Percentiles rank a stretch among this genome's conserved stretches.
Conservation (phyloP, 805 yeast genomes). For the Candida wancherniae region DNA sequence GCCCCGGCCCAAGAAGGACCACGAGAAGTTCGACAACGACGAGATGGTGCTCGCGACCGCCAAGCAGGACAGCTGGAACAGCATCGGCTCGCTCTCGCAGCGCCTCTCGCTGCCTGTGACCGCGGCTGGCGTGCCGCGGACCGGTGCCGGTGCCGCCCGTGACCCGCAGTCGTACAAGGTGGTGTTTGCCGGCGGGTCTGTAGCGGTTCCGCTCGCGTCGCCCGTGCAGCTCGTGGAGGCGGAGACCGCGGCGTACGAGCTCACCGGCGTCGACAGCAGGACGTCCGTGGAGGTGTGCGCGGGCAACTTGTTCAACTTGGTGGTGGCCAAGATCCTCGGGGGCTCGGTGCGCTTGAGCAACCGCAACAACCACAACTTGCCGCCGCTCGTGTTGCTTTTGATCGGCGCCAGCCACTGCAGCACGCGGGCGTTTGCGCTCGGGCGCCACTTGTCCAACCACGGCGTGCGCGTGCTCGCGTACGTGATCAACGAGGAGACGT, state of each 20-base stretch:
- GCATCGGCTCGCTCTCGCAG: slow-evolving; percentile 24
- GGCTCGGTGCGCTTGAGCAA: slow-evolving; percentile 60
- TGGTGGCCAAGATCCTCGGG: slow-evolving; percentile 56
- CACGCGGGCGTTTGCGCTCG: slow-evolving; percentile 69
- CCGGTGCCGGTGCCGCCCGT: slow-evolving; percentile 3
- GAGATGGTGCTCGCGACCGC: slow-evolving; percentile 63
- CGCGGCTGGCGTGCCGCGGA: slow-evolving; percentile 2
- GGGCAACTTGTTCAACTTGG: slow-evolving; percentile 55
- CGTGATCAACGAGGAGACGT: slow-evolving; percentile 30
- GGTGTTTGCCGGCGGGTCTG: slow-evolving; percentile 11
- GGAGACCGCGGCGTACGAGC: slow-evolving; percentile 52
- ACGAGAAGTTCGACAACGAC: slow-evolving; percentile 55
- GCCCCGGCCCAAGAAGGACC: slow-evolving; percentile 38
- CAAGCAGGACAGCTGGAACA: slow-evolving; percentile 52
- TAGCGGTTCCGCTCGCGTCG: slow-evolving; percentile 54
- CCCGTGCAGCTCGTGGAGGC: slow-evolving; percentile 78
- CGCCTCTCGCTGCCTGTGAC: slow-evolving; percentile 14
- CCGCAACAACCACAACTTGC: slow-evolving; percentile 64
- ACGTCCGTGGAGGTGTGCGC: slow-evolving; percentile 63
- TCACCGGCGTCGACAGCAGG: slow-evolving; percentile 45
- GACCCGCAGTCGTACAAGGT: slow-evolving; percentile 10
- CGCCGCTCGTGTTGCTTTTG: slow-evolving; percentile 68
- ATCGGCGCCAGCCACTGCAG: slow-evolving; percentile 77
- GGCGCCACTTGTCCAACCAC: slow-evolving; percentile 71
- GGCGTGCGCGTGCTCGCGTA: slow-evolving; percentile 65